phyloP scores from a whole-genome alignment of 768 basidiomycete species.

The Daedaleopsis sinensis region DNA sequence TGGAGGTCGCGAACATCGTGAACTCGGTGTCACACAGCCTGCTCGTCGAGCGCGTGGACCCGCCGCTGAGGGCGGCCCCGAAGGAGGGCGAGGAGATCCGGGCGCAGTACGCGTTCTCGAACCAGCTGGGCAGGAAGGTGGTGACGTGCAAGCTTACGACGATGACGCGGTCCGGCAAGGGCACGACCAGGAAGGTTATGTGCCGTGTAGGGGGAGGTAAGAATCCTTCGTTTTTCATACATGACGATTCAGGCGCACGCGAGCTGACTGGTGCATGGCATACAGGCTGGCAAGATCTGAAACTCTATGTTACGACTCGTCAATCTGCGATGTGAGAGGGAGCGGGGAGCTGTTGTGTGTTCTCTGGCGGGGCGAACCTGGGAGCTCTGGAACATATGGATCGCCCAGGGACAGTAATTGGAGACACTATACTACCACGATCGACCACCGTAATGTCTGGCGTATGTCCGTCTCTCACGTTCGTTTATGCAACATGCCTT shows the following conservation, averaged over 20 bases:
- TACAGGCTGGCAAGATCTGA: conserved; percentile 80
- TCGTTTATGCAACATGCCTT: conserved; percentile 24
- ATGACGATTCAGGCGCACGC: neutral
- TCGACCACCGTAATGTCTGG: conserved; percentile 17
- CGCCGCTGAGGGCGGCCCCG: conserved; percentile 65
- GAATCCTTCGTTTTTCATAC: conserved; percentile 28
- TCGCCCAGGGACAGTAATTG: conserved; percentile 12
- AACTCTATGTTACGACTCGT: conserved; percentile 75
- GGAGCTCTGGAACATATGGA: conserved; percentile 3
- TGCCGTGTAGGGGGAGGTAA: conserved; percentile 86
- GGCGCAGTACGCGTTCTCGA: conserved; percentile 85
- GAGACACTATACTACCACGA: conserved; percentile 14
- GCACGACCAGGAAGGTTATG: conserved; percentile 83
- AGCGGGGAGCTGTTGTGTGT: neutral
- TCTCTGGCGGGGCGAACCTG: neutral
- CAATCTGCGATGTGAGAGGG: conserved; percentile 62
- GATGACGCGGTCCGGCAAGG: conserved; percentile 58
- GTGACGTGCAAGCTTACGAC: conserved; percentile 83
- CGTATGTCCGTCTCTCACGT: conserved; percentile 25
- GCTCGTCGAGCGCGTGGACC: conserved; percentile 78
- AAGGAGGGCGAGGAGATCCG: conserved; percentile 78
- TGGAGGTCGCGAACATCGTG: conserved; percentile 73
- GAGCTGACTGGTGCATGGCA: no score
- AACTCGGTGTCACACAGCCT: conserved; percentile 81
- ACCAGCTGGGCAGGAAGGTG: conserved; percentile 68